phyloP scores from a whole-genome alignment of 2,329 filamentous ascomycete genomes.

The Hymenoscyphus occultus region DNA sequence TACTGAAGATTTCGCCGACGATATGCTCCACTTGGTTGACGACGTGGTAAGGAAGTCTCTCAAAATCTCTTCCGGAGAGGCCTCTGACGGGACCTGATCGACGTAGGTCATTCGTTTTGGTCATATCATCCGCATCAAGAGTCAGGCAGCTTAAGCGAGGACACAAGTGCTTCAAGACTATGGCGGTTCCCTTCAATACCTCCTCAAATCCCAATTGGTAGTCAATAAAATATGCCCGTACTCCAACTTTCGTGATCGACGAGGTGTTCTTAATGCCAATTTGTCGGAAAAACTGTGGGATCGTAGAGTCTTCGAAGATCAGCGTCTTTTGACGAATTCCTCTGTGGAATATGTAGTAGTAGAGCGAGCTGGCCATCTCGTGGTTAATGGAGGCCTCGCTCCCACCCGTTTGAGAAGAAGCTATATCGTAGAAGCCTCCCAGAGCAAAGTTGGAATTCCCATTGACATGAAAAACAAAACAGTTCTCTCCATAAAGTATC shows the following conservation, averaged over 20 bases:
- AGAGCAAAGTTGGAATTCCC: too few species aligned
- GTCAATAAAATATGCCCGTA: neutral
- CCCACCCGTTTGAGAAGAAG: neutral
- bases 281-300: too few species aligned
- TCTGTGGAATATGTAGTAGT: too few species aligned
- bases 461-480: neutral
- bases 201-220: neutral
- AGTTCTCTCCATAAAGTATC: neutral
- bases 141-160: neutral
- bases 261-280: too few species aligned
- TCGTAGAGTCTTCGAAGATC: neutral
- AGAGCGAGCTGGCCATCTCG: too few species aligned
- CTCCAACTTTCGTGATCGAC: neutral
- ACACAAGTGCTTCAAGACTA: neutral
- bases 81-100: too few species aligned
- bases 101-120: too few species aligned
- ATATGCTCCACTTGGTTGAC: too few species aligned
- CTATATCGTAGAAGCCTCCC: neutral
- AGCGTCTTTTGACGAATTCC: too few species aligned
- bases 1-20: too few species aligned
- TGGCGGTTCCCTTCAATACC: neutral
- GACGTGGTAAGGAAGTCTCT: too few species aligned
- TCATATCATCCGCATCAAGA: neutral
- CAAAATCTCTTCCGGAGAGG: too few species aligned
- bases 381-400: neutral